Evolutionary conservation across 371 early-diverging fungal genomes (phyloP), one percentile per base, ranked within the genome.

Genomic region (Sporodiniella umbellata): DNA sequence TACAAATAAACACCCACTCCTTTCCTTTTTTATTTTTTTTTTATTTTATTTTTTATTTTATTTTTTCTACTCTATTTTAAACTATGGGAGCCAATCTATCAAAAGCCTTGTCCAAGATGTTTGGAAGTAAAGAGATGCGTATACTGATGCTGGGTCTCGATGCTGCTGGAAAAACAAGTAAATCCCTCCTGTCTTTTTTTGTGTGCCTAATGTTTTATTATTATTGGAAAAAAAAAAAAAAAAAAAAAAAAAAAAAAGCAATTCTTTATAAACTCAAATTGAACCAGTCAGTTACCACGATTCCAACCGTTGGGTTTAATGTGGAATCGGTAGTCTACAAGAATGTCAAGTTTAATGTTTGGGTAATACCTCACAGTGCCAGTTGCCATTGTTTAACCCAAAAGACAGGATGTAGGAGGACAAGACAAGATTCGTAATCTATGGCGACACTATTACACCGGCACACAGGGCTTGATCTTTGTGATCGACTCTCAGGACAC

Each of bases 81-180:
- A 46, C 48, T 60, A 42, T 84, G 83, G 84, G 85, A 37, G 70
- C 63, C 38, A 66, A 68, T 33, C 42, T 83, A 52, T 83, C 84
- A 45, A 86, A 77, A 61, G 70, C 70, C 22, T 49, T 85, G 12
- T 55, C 75, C 39, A 83, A 79, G 59, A 65, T 92, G 56, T 84
- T 88, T 72, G 89, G 90, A 51, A 88, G 80, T 58, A 90, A 86
- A 65, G 91, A 94, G 66, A 84, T 93, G 84, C 86, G 90, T 56
- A 86, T 96, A 48, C 72, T 95, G 18, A 90, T 95, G 85, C 74
- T 95, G 24, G 96, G 96, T 42, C 75, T 93, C 37, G 95, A 96
- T 79, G 92, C 92, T 53, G 91, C 95, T 39, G 96, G 96, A 45
- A 96, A 96, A 78, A 96, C 94, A 62, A 93, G 89, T 82, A 85